phyloP scores from a whole-genome alignment of 2,329 filamentous ascomycete species.

The Fusarium sp. region DNA sequence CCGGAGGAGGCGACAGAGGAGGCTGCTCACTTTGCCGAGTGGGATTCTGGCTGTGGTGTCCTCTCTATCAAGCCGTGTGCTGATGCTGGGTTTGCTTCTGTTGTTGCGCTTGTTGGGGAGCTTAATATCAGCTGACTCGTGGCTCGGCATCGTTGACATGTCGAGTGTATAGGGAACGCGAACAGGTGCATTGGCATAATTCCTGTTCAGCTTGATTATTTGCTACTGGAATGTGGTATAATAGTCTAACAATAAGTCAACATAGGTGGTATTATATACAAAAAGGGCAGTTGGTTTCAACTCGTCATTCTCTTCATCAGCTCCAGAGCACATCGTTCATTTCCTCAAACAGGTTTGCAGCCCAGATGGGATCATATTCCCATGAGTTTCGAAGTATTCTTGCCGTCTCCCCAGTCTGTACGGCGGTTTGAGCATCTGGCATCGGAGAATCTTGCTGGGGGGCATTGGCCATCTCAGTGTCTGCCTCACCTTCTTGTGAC shows the following conservation, averaged over 20 bases:
- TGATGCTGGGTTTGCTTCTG: slow-evolving; percentile 35
- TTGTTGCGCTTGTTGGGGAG: slow-evolving; percentile 36
- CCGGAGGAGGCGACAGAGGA: slow-evolving; percentile 28
- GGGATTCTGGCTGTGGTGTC: slow-evolving; percentile 14
- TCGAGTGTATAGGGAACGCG: not conserved
- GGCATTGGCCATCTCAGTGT: not conserved
- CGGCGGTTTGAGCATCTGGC: not conserved
- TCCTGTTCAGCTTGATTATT: not conserved
- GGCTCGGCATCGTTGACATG: not conserved
- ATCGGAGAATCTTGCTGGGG: not conserved
- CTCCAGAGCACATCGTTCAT: slow-evolving; percentile 16
- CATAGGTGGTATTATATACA: not conserved
- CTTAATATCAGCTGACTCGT: slow-evolving; percentile 9
- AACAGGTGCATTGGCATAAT: not conserved
- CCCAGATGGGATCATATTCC: slow-evolving; percentile 10
- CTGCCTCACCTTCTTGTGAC: not conserved
- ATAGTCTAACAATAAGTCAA: not conserved
- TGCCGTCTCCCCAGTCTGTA: not conserved
- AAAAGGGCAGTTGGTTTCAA: not conserved
- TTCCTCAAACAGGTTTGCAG: slow-evolving; percentile 13
- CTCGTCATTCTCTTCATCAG: not conserved
- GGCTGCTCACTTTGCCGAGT: slow-evolving; percentile 34
- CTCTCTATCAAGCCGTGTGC: slow-evolving; percentile 23
- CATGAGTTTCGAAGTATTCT: not conserved
- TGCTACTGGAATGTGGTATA: not conserved